Percentiles rank a stretch among this genome's conserved stretches.
Conservation (phyloP, 2,329 filamentous ascomycete genomes). For the Drechslerella coelobrocha region DNA sequence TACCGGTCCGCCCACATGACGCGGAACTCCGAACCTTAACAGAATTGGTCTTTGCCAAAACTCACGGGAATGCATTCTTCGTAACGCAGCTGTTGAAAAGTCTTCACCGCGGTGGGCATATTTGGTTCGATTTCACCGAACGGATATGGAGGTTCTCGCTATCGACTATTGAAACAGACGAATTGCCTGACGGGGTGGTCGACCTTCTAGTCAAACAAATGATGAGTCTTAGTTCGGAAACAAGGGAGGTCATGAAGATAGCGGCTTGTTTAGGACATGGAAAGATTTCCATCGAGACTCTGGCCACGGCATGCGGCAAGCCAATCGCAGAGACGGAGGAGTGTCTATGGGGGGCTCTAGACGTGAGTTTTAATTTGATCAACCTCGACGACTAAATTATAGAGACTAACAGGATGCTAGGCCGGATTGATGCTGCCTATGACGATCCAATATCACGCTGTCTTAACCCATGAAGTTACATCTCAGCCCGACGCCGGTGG, state of each 20-base stretch:
- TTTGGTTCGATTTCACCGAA: constrained; percentile 54
- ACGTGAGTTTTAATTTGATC: constrained; percentile 40
- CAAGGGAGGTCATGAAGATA: constrained; percentile 53
- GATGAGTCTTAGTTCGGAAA: constrained; percentile 54
- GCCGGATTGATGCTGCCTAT: constrained; percentile 54
- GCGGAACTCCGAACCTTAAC: constrained; percentile 54
- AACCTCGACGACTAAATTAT: background rate
- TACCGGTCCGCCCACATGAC: constrained; percentile 45
- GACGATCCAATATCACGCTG: constrained; percentile 40
- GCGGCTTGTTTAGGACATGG: constrained; percentile 54
- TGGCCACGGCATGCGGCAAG: constrained; percentile 54
- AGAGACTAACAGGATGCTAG: constrained; percentile 29
- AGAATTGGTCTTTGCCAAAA: constrained; percentile 55
- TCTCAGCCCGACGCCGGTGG: constrained; percentile 35
- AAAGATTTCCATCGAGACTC: constrained; percentile 53
- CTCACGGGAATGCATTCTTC: constrained; percentile 55
- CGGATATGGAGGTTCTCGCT: constrained; percentile 55
- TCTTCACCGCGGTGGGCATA: constrained; percentile 54
- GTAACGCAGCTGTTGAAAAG: constrained; percentile 55
- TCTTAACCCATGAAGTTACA: constrained; percentile 33
- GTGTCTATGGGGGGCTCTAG: constrained; percentile 54
- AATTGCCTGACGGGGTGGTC: constrained; percentile 54
- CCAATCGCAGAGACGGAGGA: constrained; percentile 52
- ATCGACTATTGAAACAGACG: constrained; percentile 54
- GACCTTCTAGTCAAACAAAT: constrained; percentile 55